phyloP scores from a whole-genome alignment of 306 rosid species.

The Citrullus colocynthis region DNA sequence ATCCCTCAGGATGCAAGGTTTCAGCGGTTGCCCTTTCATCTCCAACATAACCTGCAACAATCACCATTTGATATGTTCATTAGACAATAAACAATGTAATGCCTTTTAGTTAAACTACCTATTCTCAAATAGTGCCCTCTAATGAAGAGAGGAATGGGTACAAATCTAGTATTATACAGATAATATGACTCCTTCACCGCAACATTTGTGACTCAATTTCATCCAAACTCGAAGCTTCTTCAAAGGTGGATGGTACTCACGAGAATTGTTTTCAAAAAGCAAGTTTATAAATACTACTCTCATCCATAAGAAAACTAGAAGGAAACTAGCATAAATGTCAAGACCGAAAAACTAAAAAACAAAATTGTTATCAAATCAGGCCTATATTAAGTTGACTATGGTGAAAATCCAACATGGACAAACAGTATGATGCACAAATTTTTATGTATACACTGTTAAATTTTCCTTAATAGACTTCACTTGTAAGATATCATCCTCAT shows the following conservation, averaged over 20 bases:
- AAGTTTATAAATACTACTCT: too few relatives aligned
- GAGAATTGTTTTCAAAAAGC: too few relatives aligned
- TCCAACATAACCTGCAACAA: slow-evolving; percentile 61
- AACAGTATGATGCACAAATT: not conserved
- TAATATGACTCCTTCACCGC: not conserved
- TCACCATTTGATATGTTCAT: not conserved
- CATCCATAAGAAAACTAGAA: too few relatives aligned
- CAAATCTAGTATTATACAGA: not conserved
- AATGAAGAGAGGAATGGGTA: not conserved
- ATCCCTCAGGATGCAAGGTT: slow-evolving; percentile 74
- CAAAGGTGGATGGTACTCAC: not conserved
- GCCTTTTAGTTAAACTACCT: not conserved
- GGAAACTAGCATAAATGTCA: too few relatives aligned
- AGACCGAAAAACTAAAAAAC: too few relatives aligned
- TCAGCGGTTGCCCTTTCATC: slow-evolving; percentile 70
- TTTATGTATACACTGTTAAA: too few relatives aligned
- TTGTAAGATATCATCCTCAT: not conserved
- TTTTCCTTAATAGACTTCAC: not conserved
- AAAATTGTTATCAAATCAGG: too few relatives aligned
- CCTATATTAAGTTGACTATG: not conserved
- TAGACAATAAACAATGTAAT: not conserved
- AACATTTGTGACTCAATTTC: too few relatives aligned
- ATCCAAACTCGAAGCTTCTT: not conserved
- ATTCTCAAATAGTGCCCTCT: not conserved
- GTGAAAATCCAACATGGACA: not conserved